Evolutionary conservation across 768 basidiomycete species (phyloP).

Genomic region (Auriscalpium orientale): DNA sequence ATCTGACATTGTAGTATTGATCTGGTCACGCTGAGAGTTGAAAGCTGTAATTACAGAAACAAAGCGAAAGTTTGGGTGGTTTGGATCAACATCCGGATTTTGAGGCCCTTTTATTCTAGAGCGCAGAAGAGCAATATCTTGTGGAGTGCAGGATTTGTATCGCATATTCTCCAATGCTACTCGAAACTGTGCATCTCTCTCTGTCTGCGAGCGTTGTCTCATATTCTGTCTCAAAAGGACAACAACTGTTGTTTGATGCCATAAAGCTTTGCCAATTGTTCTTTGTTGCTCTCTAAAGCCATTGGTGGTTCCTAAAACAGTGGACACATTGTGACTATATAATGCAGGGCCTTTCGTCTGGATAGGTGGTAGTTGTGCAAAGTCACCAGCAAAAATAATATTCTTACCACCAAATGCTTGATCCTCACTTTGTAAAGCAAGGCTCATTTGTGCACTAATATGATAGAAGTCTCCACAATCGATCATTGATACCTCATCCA

Average conservation of each 20-base stretch:
- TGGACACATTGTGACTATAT: conserved; percentile 11
- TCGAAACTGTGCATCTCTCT: conserved; percentile 22
- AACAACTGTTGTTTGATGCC: conserved; percentile 14
- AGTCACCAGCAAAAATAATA: conserved; percentile 38
- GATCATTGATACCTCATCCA: conserved; percentile 40
- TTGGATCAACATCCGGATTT: conserved; percentile 6
- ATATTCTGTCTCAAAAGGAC: conserved; percentile 17
- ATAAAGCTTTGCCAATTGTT: conserved; percentile 12
- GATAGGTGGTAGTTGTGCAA: conserved; percentile 34
- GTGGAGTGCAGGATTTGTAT: conserved; percentile 29
- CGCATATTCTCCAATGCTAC: conserved; percentile 21
- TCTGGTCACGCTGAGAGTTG: conserved; percentile 30
- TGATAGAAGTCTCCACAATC: conserved; percentile 21
- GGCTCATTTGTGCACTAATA: conserved; percentile 18
- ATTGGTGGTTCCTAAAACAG: not conserved
- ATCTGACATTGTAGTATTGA: conserved; percentile 26
- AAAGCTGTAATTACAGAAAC: conserved; percentile 31
- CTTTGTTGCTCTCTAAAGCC: conserved; percentile 1
- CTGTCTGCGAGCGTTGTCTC: conserved; percentile 8
- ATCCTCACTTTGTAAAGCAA: conserved; percentile 10
- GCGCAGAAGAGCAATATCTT: conserved; percentile 30
- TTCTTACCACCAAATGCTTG: conserved; percentile 31
- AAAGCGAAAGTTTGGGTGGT: conserved; percentile 21
- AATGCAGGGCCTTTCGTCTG: conserved; percentile 11
- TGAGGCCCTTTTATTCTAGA: conserved; percentile 16